Percentiles rank a stretch among this genome's conserved stretches.
Conservation (phyloP, 805 yeast genomes). For the Zygoascus tannicola region DNA sequence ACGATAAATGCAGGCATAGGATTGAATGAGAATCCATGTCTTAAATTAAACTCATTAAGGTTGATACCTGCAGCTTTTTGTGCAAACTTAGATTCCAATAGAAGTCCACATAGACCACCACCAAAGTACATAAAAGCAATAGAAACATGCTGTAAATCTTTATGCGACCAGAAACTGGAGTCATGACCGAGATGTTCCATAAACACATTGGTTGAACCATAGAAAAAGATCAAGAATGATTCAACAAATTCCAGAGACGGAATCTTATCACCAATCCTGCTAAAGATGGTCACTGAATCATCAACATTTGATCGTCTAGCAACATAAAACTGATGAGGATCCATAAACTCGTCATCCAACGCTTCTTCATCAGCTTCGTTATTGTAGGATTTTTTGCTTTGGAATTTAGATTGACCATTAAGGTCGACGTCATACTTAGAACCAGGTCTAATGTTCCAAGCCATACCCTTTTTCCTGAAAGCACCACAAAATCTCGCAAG, state of each 20-base stretch:
- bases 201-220: slow-evolving; percentile 84
- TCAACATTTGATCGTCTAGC: not conserved
- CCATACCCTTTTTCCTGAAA: slow-evolving; percentile 68
- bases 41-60: slow-evolving; percentile 11
- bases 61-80: slow-evolving; percentile 8
- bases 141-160: slow-evolving; percentile 82
- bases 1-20: slow-evolving; percentile 91
- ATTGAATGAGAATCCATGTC: slow-evolving; percentile 58
- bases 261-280: slow-evolving; percentile 7
- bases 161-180: slow-evolving; percentile 81
- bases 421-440: slow-evolving; percentile 5
- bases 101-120: slow-evolving; percentile 82
- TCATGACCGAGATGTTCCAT: slow-evolving; percentile 75
- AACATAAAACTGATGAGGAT: slow-evolving; percentile 16
- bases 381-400: not conserved
- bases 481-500: slow-evolving; percentile 84
- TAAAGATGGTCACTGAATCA: not conserved
- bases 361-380: slow-evolving; percentile 72
- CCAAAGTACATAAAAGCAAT: slow-evolving; percentile 90
- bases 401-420: not conserved
- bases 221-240: slow-evolving; percentile 67
- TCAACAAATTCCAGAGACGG: slow-evolving; percentile 76
- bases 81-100: slow-evolving; percentile 49
- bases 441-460: slow-evolving; percentile 59
- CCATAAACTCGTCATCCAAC: slow-evolving; percentile 87